Percentiles rank a stretch among this genome's conserved stretches.
phyloP scores from a whole-genome alignment of 2,329 filamentous ascomycete species.

The Fusarium sp. region DNA sequence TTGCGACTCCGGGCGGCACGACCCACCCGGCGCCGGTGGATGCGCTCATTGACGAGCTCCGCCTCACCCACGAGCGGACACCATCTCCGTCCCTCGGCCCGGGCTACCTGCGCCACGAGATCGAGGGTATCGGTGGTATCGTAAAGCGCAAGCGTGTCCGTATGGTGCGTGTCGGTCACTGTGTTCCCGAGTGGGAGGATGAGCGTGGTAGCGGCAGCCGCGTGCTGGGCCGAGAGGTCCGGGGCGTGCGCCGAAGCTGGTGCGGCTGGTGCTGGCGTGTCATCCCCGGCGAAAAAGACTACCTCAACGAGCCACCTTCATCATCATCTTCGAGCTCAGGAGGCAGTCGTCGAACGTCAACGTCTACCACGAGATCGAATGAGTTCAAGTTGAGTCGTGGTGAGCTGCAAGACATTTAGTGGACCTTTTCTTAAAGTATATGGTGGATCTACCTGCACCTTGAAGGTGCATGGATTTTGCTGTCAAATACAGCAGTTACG shows the following conservation, averaged over 20 bases:
- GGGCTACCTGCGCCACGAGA: slow-evolving; percentile 87
- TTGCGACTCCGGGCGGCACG: slow-evolving; percentile 9
- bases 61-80: slow-evolving; percentile 53
- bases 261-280: slow-evolving; percentile 92
- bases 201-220: slow-evolving; percentile 72
- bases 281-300: slow-evolving; percentile 69
- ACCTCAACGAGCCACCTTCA: slow-evolving; percentile 40
- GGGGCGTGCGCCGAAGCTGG: slow-evolving; percentile 80
- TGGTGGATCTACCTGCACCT: background rate
- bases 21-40: slow-evolving; percentile 39
- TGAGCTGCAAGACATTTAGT: background rate
- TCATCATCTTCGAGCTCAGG: slow-evolving; percentile 42
- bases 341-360: slow-evolving; percentile 39
- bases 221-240: slow-evolving; percentile 77
- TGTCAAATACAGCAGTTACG: background rate
- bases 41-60: slow-evolving; percentile 47
- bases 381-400: slow-evolving; percentile 26
- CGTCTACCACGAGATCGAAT: slow-evolving; percentile 32
- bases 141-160: slow-evolving; percentile 91
- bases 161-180: slow-evolving; percentile 83
- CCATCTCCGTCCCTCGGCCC: slow-evolving; percentile 68
- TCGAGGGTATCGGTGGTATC: slow-evolving; percentile 89
- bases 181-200: slow-evolving; percentile 87
- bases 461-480: background rate
- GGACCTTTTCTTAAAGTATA: background rate